Percentiles rank a stretch among this genome's conserved stretches.
These are phyloP conservation scores for Craterostigma plantagineum DNA, from an alignment of 257 asterid species.

Conservation along the genomic window DNA sequence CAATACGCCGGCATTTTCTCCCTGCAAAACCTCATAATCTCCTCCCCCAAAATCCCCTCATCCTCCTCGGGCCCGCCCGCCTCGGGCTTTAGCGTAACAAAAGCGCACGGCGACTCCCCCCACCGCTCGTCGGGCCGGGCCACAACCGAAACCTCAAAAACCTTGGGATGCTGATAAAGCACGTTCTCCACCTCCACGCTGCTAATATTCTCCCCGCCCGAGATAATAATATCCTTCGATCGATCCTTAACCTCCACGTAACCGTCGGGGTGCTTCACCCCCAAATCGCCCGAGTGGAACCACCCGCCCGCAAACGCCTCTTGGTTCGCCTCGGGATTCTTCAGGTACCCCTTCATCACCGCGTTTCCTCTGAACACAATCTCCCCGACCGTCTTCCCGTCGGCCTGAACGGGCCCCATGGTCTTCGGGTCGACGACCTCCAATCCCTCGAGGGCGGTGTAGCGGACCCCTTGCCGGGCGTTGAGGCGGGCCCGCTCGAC, in stretches of 20 bases:
- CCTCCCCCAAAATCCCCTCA: constrained; percentile 28
- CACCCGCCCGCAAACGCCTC: constrained; percentile 72
- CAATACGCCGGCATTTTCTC: constrained; percentile 75
- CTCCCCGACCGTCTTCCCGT: constrained; percentile 78
- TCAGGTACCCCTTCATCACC: constrained; percentile 86
- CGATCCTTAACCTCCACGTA: constrained; percentile 74
- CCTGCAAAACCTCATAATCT: constrained; percentile 59
- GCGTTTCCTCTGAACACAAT: constrained; percentile 68
- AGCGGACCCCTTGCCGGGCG: constrained; percentile 73
- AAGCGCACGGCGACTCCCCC: constrained; percentile 97
- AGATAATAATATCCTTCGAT: constrained; percentile 80
- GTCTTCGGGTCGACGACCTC: constrained; percentile 43
- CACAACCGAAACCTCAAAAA: constrained; percentile 77
- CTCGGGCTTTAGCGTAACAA: constrained; percentile 48
- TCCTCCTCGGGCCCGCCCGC: constrained; percentile 19
- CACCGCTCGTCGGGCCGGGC: constrained; percentile 77
- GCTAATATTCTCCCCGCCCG: constrained; percentile 94
- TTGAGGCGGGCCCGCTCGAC: constrained; percentile 62
- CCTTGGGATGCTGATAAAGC: constrained; percentile 58
- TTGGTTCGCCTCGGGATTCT: constrained; percentile 71
- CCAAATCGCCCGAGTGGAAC: constrained; percentile 89
- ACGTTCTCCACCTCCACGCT: constrained; percentile 88
- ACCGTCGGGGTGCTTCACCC: constrained; percentile 78
- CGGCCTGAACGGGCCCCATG: constrained; percentile 58
- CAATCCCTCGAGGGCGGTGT: constrained; percentile 48